Evolutionary conservation across 1,284 basidiomycete genomes (phyloP).

Genomic region (Boletus sp.): DNA sequence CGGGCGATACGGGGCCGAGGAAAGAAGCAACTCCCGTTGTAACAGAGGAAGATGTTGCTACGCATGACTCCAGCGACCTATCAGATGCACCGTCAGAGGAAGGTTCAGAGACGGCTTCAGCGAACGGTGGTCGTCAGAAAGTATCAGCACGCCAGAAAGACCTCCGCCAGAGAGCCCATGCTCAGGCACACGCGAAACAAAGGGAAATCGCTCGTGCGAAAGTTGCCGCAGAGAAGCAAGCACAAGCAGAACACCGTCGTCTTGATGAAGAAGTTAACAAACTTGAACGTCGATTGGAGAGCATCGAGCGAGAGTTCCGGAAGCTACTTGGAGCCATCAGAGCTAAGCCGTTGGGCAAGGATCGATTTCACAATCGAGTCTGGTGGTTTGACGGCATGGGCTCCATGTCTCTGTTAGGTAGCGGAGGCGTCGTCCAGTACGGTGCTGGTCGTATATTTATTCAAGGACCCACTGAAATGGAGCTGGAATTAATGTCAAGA

Average conservation of each 20-base stretch:
- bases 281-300: constrained; percentile 74
- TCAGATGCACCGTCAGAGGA: constrained; percentile 64
- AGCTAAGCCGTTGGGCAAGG: constrained; percentile 83
- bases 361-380: constrained; percentile 90
- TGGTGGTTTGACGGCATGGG: constrained; percentile 99
- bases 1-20: constrained; percentile 56
- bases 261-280: constrained; percentile 86
- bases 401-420: constrained; percentile 69
- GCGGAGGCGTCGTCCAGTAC: constrained; percentile 73
- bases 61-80: constrained; percentile 65
- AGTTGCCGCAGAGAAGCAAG: constrained; percentile 66
- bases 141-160: constrained; percentile 49
- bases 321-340: constrained; percentile 80
- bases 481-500: constrained; percentile 63
- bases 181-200: constrained; percentile 67
- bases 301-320: constrained; percentile 91
- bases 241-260: constrained; percentile 70
- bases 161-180: constrained; percentile 51
- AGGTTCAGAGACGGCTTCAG: constrained; percentile 46
- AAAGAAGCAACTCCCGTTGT: constrained; percentile 41
- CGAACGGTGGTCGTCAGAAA: constrained; percentile 41
- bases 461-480: constrained; percentile 81
- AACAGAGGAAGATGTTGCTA: constrained; percentile 51
- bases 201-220: constrained; percentile 72
- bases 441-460: constrained; percentile 88